Conservation (phyloP, 1,139 yeast species). For the Yamadazyma atmosphaerica region DNA sequence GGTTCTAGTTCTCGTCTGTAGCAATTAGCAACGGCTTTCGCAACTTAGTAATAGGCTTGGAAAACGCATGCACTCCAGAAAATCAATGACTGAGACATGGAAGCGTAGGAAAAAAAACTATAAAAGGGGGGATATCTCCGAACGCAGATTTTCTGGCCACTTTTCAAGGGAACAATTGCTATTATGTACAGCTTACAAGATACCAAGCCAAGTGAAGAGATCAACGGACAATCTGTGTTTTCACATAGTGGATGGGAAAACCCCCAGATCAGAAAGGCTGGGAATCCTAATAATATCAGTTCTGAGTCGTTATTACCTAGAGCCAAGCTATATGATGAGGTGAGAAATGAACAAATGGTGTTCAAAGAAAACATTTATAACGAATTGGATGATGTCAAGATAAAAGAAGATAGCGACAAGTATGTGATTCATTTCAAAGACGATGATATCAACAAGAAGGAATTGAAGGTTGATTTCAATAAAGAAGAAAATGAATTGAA, state of each 20-base stretch:
- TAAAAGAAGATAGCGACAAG: slow-evolving; percentile 24
- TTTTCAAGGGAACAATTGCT: too few relatives aligned
- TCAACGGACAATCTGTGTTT: slow-evolving; percentile 18
- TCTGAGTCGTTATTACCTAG: slow-evolving; percentile 18
- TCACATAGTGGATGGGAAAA: slow-evolving; percentile 18
- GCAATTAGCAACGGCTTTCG: slow-evolving; percentile 1
- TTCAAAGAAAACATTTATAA: slow-evolving; percentile 19
- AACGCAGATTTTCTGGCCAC: too few relatives aligned
- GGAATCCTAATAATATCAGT: slow-evolving; percentile 17
- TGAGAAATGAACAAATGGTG: slow-evolving; percentile 16
- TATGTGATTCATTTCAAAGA: slow-evolving; percentile 23
- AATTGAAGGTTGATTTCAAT: slow-evolving; percentile 25
- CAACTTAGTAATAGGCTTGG: neutral
- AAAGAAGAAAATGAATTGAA: slow-evolving; percentile 26
- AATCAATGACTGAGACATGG: neutral
- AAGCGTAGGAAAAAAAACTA: neutral
- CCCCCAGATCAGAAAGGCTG: slow-evolving; percentile 15
- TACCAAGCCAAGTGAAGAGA: slow-evolving; percentile 9
- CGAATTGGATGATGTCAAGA: slow-evolving; percentile 22
- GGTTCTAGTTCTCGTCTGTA: neutral
- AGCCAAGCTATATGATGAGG: slow-evolving; percentile 17
- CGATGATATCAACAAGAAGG: slow-evolving; percentile 21
- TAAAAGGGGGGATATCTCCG: slow-evolving; percentile 2
- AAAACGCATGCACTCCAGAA: neutral
- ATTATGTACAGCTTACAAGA: slow-evolving; percentile 14